Conservation (phyloP, 441 rosid species). For the Metrosideros polymorpha region DNA sequence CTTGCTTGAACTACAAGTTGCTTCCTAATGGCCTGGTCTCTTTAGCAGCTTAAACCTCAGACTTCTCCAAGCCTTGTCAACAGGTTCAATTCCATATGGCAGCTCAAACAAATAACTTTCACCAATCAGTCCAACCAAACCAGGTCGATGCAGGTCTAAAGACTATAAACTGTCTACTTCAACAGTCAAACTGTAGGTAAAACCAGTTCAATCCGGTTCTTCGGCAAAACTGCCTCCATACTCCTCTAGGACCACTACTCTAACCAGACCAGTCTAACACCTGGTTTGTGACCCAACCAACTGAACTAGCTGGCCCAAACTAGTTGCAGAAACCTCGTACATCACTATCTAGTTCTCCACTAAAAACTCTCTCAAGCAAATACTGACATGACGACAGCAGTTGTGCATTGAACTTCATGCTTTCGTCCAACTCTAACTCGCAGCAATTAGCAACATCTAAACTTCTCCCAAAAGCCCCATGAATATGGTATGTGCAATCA, state of each 20-base stretch:
- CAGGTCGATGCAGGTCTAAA: background rate
- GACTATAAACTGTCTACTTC: background rate
- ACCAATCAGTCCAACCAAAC: background rate
- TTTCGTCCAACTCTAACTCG: background rate
- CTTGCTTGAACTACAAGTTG: background rate
- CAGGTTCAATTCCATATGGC: background rate
- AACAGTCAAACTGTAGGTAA: background rate
- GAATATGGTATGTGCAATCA: background rate
- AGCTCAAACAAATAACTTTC: background rate
- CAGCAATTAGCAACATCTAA: background rate
- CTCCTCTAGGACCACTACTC: background rate
- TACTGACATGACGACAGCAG: background rate
- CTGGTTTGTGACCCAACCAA: background rate
- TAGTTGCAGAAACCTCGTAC: background rate
- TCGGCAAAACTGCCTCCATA: background rate
- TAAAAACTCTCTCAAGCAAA: background rate
- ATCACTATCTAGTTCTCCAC: background rate
- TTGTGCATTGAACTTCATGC: background rate
- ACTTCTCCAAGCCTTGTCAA: background rate
- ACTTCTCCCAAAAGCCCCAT: background rate
- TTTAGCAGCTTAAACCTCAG: background rate
- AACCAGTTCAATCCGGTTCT: background rate
- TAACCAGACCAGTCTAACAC: background rate
- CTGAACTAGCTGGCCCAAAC: background rate
- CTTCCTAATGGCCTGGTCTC: background rate